Conservation (phyloP, 352 stramenopile species). For the Pythium myriotylum region DNA sequence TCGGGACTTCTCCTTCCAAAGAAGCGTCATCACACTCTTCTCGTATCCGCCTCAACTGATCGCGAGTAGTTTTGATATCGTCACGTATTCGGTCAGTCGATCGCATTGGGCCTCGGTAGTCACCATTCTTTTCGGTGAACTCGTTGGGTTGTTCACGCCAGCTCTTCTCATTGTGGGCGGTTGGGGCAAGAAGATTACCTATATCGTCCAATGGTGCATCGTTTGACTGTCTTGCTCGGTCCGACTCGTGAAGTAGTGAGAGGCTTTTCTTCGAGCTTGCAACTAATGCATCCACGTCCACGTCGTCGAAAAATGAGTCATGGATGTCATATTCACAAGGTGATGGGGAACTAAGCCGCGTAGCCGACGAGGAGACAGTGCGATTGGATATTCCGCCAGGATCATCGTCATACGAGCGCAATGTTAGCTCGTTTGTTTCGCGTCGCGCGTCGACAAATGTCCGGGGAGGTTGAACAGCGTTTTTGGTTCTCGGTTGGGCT, state of each 20-base stretch:
- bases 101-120: no score
- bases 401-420: no score
- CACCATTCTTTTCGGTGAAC: no score
- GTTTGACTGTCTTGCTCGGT: background rate
- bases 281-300: constrained; percentile 31
- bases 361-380: background rate
- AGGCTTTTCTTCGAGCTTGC: constrained; percentile 5
- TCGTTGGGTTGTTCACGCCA: no score
- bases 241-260: background rate
- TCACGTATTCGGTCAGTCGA: constrained; percentile 26
- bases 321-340: constrained; percentile 18
- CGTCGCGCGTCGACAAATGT: no score
- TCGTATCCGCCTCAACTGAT: constrained; percentile 62
- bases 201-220: no score
- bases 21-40: constrained; percentile 86
- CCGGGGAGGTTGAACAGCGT: background rate
- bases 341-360: constrained; percentile 9
- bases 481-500: background rate
- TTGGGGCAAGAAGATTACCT: no score
- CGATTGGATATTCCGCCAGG: no score
- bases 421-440: no score
- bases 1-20: constrained; percentile 72
- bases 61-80: constrained; percentile 64
- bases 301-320: constrained; percentile 28
- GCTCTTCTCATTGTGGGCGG: no score